Percentiles rank a stretch among this genome's conserved stretches.
These are phyloP conservation scores for Chalaropsis thielavioides DNA, from an alignment of 2,329 filamentous ascomycete species.

Conservation along the genomic window DNA sequence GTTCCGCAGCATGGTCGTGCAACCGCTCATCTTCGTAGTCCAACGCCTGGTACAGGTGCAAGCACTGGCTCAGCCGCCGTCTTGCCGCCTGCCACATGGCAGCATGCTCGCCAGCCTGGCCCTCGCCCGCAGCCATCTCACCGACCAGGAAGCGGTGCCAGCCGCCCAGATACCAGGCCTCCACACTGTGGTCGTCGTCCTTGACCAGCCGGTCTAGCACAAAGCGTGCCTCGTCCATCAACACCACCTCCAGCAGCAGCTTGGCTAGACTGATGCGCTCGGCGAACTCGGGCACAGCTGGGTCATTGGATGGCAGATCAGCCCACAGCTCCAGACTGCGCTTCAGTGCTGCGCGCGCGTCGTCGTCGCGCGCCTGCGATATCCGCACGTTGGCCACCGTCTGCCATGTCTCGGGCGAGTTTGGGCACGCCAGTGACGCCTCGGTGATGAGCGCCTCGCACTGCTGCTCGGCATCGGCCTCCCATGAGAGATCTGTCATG, in stretches of 20 bases:
- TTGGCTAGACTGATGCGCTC: constrained; percentile 70
- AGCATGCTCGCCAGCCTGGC: constrained; percentile 20
- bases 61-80: constrained; percentile 68
- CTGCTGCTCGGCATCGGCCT: constrained; percentile 72
- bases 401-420: constrained; percentile 79
- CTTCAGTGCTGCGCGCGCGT: constrained; percentile 64
- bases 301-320: constrained; percentile 56
- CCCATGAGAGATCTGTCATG: constrained; percentile 95
- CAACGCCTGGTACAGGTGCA: constrained; percentile 61
- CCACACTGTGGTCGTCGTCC: constrained; percentile 88
- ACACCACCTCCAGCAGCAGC: constrained; percentile 75
- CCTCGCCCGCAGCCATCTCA: constrained; percentile 30
- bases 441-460: constrained; percentile 86
- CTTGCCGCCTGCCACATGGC: constrained; percentile 56
- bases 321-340: constrained; percentile 75
- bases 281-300: constrained; percentile 68
- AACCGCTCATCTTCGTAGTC: constrained; percentile 77
- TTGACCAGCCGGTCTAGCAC: constrained; percentile 70
- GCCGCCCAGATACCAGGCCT: constrained; percentile 92
- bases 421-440: constrained; percentile 70
- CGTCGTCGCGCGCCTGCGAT: constrained; percentile 64
- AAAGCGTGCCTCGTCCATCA: constrained; percentile 71
- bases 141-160: constrained; percentile 78
- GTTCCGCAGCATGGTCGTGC: constrained; percentile 58
- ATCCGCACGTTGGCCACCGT: constrained; percentile 88